Base-by-base conservation (phyloP, 176 grass and related monocot species). In the Carex parvula region DNA sequence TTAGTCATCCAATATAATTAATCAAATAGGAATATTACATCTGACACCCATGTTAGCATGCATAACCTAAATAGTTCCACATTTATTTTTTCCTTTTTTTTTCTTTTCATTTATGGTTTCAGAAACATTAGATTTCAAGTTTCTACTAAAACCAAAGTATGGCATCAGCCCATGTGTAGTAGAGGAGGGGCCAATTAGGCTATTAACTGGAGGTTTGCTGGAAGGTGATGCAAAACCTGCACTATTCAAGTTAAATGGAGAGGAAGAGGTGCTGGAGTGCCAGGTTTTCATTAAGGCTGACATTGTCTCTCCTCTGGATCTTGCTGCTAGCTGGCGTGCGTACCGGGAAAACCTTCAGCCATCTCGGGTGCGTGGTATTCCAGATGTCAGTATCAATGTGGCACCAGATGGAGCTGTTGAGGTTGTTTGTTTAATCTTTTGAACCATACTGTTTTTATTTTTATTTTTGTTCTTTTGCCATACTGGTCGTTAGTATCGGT, bases 61-160 rank as follows among this genome's bases (percentile, higher is more conserved):
- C 30, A 30, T 61, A 62, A 61, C 32, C 32, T 79, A 53, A 79
- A 81, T 61, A 12, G 18, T 39, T 15, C 33, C 57, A 46, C 8
- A 30, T 77, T 77, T 55, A 56, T 30, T 77, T 30, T 6, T 55
- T 77, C 50, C 0, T 62, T 0, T 62, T 3, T 61, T 65, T 66
- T 39, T 39, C 5, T 77, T 77, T 54, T 30, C 5, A 18, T 32
- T 55, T 20, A 29, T 77, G 73, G 50, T 77, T 77, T 77, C 56
- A 99, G 96, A 99, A 88, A 90, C 93, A 8, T 85, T 99, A 26
- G 93, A 93, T 44, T 95, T 99, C 89, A 99, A 95, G 68, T 99
- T 99, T 87, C 52, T 99, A 81, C 87, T 99, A 35, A 99, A 95
- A 88, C 96, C 96, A 53, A 95, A 95, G 87, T 84, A 93, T 18